Base-by-base conservation (phyloP, 164 flowering plant species). In the Liriodendron chinense region DNA sequence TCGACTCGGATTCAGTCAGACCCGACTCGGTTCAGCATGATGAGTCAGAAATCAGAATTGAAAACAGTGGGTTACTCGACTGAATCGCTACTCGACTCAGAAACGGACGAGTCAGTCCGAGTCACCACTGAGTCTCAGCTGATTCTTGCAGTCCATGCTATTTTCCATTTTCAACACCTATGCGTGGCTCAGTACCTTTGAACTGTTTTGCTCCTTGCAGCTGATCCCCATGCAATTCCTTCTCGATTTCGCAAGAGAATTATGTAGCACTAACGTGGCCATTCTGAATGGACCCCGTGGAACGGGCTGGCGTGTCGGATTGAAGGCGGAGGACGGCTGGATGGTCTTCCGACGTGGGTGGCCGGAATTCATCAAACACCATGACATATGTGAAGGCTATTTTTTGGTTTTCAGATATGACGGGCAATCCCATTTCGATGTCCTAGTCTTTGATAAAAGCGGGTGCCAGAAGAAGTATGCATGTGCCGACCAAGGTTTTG, bases 391-490 rank as follows among this genome's bases (percentile, higher is more conserved):
- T 43, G 72, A 68, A 47, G 89, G 89, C 16, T 93, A 91, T 78
- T 62, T 87, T 64, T 71, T 89, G 72, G 89, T 91, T 70, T 86
- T 92, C 34, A 82, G 87, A 79, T 86, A 92, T 76, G 82, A 87
- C 76, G 92, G 92, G 18, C 65, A 83, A 73, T 80, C 84, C 79
- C 69, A 83, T 48, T 90, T 91, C 66, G 75, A 81, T 1, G 90
- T 91, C 62, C 86, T 84, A 78, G 77, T 89, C 68, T 91, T 88
- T 80, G 94, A 87, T 75, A 70, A 67, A 68, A 86, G 82, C 80
- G 70, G 85, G 12, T 89, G 94, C 77, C 92, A 89, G 84, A 89
- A 87, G 76, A 87, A 90, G 75, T 76, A 78, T 66, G 86, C 87
- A 23, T 83, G 59, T 49, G 10, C 10, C 0, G 10, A 49, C n/a